These are phyloP conservation scores for Schizonepeta tenuifolia DNA, from an alignment of 257 asterid species.

Conservation along the genomic window DNA sequence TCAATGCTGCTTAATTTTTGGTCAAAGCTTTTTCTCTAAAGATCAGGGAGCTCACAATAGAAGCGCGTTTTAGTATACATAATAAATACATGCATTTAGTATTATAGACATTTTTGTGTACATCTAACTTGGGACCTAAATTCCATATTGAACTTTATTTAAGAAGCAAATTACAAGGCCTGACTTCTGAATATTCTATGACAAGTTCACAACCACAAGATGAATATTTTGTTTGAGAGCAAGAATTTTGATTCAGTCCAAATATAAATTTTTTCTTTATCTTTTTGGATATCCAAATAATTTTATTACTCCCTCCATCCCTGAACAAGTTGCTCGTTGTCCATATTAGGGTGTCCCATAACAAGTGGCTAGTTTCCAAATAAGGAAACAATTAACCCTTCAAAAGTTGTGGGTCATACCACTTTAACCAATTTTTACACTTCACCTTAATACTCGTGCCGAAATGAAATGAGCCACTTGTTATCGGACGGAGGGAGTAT, in stretches of 20 bases:
- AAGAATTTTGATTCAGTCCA: not conserved
- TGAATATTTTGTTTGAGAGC: not conserved
- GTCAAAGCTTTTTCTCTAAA: not conserved
- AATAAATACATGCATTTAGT: not conserved
- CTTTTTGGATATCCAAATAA: not conserved
- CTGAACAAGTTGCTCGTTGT: no score
- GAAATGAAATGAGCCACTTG: no score
- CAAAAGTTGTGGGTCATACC: no score
- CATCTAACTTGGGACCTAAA: not conserved
- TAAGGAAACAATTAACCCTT: no score
- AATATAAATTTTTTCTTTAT: not conserved
- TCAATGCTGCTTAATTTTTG: constrained; percentile 22
- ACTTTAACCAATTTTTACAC: no score
- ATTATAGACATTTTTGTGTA: not conserved
- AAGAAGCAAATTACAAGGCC: not conserved
- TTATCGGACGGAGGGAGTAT: no score
- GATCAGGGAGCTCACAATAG: not conserved
- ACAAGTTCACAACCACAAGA: not conserved
- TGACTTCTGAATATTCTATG: not conserved
- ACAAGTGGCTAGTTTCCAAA: no score
- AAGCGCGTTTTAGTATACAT: not conserved
- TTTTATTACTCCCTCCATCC: no score
- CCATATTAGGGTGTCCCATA: no score
- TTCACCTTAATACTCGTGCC: no score
- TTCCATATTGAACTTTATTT: not conserved